These are phyloP conservation scores for Trapa bicornis DNA, from an alignment of 345 rosid genomes.

Conservation along the genomic window DNA sequence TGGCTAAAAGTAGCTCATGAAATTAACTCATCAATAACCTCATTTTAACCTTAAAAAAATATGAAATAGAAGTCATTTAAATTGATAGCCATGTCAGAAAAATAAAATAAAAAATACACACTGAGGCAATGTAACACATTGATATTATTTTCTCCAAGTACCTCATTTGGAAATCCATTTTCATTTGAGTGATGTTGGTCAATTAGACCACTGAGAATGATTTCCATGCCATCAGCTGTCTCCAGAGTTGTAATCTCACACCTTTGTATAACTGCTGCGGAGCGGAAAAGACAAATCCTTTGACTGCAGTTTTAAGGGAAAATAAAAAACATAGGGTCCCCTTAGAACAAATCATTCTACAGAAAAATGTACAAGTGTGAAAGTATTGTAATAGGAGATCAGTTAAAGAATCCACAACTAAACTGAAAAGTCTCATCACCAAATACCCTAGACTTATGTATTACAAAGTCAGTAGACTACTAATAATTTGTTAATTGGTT, in stretches of 20 bases:
- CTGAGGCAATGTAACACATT: neutral
- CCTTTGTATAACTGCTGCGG: constrained; percentile 24
- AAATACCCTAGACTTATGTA: neutral
- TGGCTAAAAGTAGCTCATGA: neutral
- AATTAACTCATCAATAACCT: neutral
- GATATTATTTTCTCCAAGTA: neutral
- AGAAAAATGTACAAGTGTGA: neutral
- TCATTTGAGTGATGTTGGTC: neutral
- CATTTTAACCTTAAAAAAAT: neutral
- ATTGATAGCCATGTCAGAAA: neutral
- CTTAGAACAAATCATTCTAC: neutral
- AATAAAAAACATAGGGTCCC: neutral
- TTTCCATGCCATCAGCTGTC: constrained; percentile 37
- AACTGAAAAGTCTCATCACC: neutral
- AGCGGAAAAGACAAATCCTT: constrained; percentile 27
- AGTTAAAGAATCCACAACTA: neutral
- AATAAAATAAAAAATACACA: neutral
- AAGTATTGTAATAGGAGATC: neutral
- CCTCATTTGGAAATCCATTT: constrained; percentile 12
- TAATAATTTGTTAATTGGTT: neutral
- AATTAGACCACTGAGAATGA: constrained; percentile 21
- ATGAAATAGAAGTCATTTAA: neutral
- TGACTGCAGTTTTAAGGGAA: constrained; percentile 10
- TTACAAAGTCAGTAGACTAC: neutral
- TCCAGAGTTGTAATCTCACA: constrained; percentile 20